Evolutionary conservation across 176 grass and related monocot species (phyloP).

Genomic region (Oryza longistaminata): DNA sequence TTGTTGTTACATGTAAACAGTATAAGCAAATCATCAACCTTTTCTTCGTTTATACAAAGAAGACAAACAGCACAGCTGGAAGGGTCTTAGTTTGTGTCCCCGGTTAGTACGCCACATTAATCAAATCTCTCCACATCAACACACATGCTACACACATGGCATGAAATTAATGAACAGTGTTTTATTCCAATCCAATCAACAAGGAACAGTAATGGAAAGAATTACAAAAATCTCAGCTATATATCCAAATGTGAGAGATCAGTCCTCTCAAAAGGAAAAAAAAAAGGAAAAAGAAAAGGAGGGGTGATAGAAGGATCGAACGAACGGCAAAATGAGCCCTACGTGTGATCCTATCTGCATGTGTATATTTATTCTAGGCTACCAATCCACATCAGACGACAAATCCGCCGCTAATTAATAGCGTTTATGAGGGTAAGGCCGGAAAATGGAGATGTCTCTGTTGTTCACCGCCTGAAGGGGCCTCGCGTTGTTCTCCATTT

Average conservation of each 20-base stretch:
- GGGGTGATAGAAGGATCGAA: not conserved
- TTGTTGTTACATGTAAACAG: not conserved
- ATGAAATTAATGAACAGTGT: not conserved
- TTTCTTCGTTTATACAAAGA: not conserved
- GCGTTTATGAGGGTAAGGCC: not conserved
- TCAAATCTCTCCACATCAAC: not conserved
- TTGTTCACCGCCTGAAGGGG: slow-evolving; percentile 50
- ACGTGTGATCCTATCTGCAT: not conserved
- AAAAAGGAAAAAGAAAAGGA: not conserved
- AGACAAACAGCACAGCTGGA: not conserved
- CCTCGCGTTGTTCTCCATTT: slow-evolving; percentile 58
- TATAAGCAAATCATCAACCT: not conserved
- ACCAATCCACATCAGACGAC: not conserved
- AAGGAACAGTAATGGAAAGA: not conserved
- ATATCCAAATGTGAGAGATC: not conserved
- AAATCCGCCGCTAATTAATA: not conserved
- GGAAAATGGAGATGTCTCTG: slow-evolving; percentile 54
- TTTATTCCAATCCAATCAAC: not conserved
- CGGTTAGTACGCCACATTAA: not conserved
- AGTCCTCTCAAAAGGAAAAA: not conserved
- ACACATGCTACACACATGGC: not conserved
- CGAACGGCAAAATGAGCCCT: not conserved
- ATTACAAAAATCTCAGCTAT: not conserved
- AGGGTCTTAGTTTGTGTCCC: not conserved
- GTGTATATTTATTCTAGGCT: not conserved